Percentiles rank a stretch among this genome's conserved stretches.
These are phyloP conservation scores for Penicillium cinerascens DNA, from an alignment of 495 filamentous ascomycete species.

Conservation along the genomic window DNA sequence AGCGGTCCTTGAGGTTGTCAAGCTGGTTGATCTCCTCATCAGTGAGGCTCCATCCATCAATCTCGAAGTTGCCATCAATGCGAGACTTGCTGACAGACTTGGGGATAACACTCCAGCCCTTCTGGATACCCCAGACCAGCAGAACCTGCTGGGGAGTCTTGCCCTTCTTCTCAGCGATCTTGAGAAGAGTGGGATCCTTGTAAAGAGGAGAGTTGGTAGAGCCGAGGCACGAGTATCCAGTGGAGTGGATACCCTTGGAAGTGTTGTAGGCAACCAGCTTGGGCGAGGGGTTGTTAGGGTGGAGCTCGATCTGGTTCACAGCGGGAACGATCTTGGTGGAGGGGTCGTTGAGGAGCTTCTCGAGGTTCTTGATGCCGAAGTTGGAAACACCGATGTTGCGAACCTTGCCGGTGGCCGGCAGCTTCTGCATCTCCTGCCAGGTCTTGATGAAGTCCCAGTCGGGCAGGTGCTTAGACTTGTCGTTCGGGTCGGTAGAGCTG, in stretches of 20 bases:
- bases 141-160: conserved; percentile 66
- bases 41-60: conserved; percentile 65
- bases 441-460: conserved; percentile 83
- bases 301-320: conserved; percentile 91
- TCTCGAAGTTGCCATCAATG: conserved; percentile 61
- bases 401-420: conserved; percentile 73
- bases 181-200: conserved; percentile 55
- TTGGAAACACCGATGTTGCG: conserved; percentile 68
- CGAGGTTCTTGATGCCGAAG: conserved; percentile 58
- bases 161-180: conserved; percentile 62
- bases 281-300: conserved; percentile 75
- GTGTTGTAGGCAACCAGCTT: conserved; percentile 73
- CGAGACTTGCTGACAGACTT: conserved; percentile 62
- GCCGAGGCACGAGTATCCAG: conserved; percentile 67
- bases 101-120: conserved; percentile 71
- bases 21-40: conserved; percentile 61
- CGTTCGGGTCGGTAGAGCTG: conserved; percentile 55
- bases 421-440: conserved; percentile 80
- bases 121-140: conserved; percentile 65
- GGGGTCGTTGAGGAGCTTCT: conserved; percentile 53
- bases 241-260: conserved; percentile 64
- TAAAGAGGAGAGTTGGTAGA: conserved; percentile 53
- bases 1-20: conserved; percentile 60
- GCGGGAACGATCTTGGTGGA: conserved; percentile 65
- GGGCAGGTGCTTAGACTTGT: conserved; percentile 53